Base-by-base conservation (phyloP, 2,329 filamentous ascomycete species). In the Aciculosporium take region DNA sequence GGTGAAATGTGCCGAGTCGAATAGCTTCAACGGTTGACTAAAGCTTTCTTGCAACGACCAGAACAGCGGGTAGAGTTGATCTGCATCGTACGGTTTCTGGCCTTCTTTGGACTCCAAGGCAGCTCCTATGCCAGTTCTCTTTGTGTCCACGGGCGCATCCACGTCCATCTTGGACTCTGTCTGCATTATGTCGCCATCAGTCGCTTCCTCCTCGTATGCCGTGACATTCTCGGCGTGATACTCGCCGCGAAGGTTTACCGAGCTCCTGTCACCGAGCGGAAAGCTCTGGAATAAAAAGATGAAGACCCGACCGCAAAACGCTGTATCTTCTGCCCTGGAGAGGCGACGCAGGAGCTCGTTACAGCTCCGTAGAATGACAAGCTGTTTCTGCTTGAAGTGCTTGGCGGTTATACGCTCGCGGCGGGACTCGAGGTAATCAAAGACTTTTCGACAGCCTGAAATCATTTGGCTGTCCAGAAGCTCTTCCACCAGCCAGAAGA, bases 271-370 rank as follows among this genome's bases (percentile, higher is more conserved):
- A 25, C 89, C 89, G 0, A 98, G 69, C 1, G 91, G 91, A 54
- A 98, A 96, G 59, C 87, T 94, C 59, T 98, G 91, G 61, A 96
- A 98, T 56, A 98, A 76, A 61, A 95, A 99, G 48, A 98, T 95
- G 61, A 96, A 96, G 21, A 99, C 91, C 30, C 91, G 76, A 13
- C 91, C 91, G 55, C 91, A 98, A 57, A 99, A 98, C 1, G 93
- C 87, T 0, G 91, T 93, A 60, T 98, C 91, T 58, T 96, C 88
- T 4, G 91, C 89, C 43, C 91, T 77, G n/a, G 91, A 96, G 2
- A 98, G 71, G 35, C 91, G 76, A 28, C 89, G 79, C n/a, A 98
- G 69, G 13, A 98, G 70, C 62, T 96, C 91, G 59, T 96, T 98
- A 63, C 91, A 98, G 45, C 83, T 84, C 53, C 91, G 75, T n/a